Evolutionary conservation across 306 rosid species (phyloP), one percentile per base, ranked within the genome.

Genomic region (Sicyos edulis): DNA sequence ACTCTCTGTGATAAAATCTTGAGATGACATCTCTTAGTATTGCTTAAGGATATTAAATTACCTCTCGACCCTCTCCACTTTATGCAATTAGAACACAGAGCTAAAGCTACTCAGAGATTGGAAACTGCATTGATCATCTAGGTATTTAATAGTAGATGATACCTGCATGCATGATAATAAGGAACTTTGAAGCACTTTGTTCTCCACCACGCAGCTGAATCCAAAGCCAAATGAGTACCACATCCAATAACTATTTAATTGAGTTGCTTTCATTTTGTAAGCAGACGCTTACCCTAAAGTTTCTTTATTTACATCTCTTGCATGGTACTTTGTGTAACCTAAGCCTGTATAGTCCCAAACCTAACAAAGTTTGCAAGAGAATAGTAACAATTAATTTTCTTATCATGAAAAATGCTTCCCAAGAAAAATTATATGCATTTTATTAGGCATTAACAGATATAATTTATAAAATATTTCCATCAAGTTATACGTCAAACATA

Each of bases 331-430:
- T 52, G 91, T 90, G 84, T 82, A 88, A 50, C 97, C 98, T 77
- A 88, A 80, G 64, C 96, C 96, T 72, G 96, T 88, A 80, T 90
- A 90, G 78, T 90, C 96, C 97, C 95, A 93, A 57, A 93, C 96
- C 98, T 92, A 7, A 47, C 55, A 66, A 87, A 76, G 80, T 66
- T 16, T 29, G 75, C 24, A 65, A 54, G 10, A n/a, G 50, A 15
- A 34, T 62, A 37, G 50, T n/a, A 37, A 44, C 50, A n/a, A 34
- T 62, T 62, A 62, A 34, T 16, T 34, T 62, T 26, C 66, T 14
- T n/a, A 34, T 3, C 50, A 62, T 37, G 69, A 62, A 62, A 62
- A 34, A 62, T 37, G 21, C 68, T 14, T 58, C 10, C 66, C 45
- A 26, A 8, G 11, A 5, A 14, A 29, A 26, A 60, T 29, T 26